Percentiles rank a stretch among this genome's conserved stretches.
Evolutionary conservation across 805 yeast species (phyloP).

Genomic region (Kuraishia capsulata): DNA sequence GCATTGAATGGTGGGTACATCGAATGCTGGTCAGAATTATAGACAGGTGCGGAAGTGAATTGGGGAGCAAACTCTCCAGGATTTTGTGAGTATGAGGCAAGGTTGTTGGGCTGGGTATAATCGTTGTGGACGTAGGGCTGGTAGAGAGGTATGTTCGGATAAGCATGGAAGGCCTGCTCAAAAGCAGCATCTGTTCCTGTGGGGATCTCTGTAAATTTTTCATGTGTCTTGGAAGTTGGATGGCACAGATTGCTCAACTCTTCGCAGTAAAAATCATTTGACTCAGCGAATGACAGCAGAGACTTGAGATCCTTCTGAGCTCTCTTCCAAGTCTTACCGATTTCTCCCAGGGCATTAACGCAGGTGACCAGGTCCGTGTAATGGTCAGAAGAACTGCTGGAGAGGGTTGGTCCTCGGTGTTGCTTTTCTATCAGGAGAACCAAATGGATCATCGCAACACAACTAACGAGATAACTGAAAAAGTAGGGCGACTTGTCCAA

Average conservation of each 20-base stretch:
- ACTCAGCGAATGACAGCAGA: slow-evolving; percentile 6
- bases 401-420: slow-evolving; percentile 3
- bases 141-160: too few species aligned
- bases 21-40: too few species aligned
- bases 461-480: slow-evolving; percentile 5
- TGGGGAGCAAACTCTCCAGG: too few species aligned
- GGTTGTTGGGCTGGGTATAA: too few species aligned
- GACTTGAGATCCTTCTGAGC: slow-evolving; percentile 3
- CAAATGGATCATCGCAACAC: slow-evolving; percentile 3
- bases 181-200: too few species aligned
- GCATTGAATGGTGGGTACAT: too few species aligned
- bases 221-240: too few species aligned
- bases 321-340: slow-evolving; percentile 7
- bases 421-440: slow-evolving; percentile 3
- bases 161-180: too few species aligned
- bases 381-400: not conserved
- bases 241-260: not conserved
- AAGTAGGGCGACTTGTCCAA: slow-evolving; percentile 8
- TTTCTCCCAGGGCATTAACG: slow-evolving; percentile 6
- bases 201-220: not conserved
- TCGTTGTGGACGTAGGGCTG: too few species aligned
- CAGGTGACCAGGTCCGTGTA: slow-evolving; percentile 5
- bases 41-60: too few species aligned
- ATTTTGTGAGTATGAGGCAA: too few species aligned
- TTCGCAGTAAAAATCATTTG: not conserved